Percentiles rank a stretch among this genome's conserved stretches.
Evolutionary conservation across 331 rosid genomes (phyloP).

Genomic region (Erythrophleum ivorense): DNA sequence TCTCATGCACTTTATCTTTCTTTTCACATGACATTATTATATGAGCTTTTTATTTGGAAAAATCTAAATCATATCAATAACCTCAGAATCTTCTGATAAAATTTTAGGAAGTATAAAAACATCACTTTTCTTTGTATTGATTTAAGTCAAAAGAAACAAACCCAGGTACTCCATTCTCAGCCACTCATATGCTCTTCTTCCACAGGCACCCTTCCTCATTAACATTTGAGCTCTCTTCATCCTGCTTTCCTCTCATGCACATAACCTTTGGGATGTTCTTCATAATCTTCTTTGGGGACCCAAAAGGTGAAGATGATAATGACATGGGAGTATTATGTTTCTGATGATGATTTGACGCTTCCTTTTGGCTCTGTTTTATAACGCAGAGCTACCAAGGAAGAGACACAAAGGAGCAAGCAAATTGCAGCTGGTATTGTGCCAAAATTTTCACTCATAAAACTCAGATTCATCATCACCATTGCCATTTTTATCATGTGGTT

Average conservation of each 20-base stretch:
- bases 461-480: background rate
- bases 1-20: too few relatives aligned
- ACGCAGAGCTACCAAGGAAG: background rate
- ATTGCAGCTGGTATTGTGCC: background rate
- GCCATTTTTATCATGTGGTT: background rate
- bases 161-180: slow-evolving; percentile 32
- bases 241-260: slow-evolving; percentile 12
- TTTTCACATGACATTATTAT: too few relatives aligned
- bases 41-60: too few relatives aligned
- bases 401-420: background rate
- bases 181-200: slow-evolving; percentile 58
- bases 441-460: background rate
- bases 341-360: background rate
- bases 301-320: background rate
- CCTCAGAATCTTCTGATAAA: background rate
- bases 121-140: background rate
- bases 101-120: background rate
- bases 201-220: slow-evolving; percentile 48
- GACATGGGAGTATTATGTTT: background rate
- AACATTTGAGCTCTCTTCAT: background rate
- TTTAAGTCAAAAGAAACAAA: background rate
- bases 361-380: background rate
- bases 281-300: background rate
- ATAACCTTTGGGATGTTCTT: background rate
- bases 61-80: too few relatives aligned